Percentiles rank a stretch among this genome's conserved stretches.
These are phyloP conservation scores for Vitis rotundifolia DNA, from an alignment of 164 flowering plant genomes.

Conservation along the genomic window DNA sequence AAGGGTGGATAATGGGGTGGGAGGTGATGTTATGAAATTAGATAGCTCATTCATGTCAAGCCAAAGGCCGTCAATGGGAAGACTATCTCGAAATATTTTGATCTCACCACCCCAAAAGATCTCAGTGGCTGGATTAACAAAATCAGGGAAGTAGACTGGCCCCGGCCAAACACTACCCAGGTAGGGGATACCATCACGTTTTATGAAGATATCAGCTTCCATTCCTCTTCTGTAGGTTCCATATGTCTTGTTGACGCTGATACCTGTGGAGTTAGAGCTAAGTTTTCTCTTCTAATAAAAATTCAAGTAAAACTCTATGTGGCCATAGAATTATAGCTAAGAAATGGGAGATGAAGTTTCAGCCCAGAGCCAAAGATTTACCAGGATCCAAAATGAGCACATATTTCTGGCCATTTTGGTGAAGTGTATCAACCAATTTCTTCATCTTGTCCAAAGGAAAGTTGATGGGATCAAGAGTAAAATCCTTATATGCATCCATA, in stretches of 20 bases:
- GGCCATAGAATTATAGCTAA: constrained; percentile 7
- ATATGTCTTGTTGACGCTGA: constrained; percentile 55
- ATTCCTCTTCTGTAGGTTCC: constrained; percentile 62
- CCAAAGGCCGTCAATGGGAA: constrained; percentile 85
- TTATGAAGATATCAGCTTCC: constrained; percentile 62
- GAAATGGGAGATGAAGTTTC: too few relatives aligned
- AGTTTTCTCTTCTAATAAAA: not conserved
- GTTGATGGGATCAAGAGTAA: constrained; percentile 78
- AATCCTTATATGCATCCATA: constrained; percentile 84
- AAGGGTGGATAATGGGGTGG: constrained; percentile 41
- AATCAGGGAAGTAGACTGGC: constrained; percentile 70
- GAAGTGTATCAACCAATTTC: constrained; percentile 56
- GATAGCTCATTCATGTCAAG: constrained; percentile 90
- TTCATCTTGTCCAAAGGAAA: constrained; percentile 57
- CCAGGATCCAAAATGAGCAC: constrained; percentile 86
- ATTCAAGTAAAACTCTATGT: not conserved
- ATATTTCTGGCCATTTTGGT: constrained; percentile 63
- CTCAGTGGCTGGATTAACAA: constrained; percentile 43
- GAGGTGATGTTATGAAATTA: constrained; percentile 53
- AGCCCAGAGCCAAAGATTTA: too few relatives aligned
- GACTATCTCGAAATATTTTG: constrained; percentile 40
- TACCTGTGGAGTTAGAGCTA: constrained; percentile 53
- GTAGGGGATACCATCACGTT: constrained; percentile 56
- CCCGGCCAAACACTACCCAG: constrained; percentile 86
- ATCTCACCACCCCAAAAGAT: constrained; percentile 66